Base-by-base conservation (phyloP, 2,329 filamentous ascomycete genomes). In the Cladosporium sp. region DNA sequence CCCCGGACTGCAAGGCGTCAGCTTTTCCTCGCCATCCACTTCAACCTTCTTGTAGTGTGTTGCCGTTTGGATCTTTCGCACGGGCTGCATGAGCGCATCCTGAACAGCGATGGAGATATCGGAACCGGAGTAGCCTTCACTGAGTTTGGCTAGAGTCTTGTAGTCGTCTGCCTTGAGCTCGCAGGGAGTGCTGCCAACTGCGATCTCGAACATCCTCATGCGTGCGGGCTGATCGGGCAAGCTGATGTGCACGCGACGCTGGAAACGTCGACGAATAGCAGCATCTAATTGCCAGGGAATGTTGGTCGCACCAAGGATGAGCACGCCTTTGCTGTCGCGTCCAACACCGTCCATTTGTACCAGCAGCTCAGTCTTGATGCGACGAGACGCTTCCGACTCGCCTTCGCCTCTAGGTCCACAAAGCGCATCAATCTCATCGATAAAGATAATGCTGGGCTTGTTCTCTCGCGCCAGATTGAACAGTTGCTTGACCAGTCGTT, bases 281-380 rank as follows among this genome's bases (percentile, higher is more conserved):
- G 89, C 88, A 68, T 99, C 93, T 43, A 99, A 80, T 76, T 99
- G 92, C 93, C 93, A 99, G 15, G 93, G 93, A 56, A 99, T 97
- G 68, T 99, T 99, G 51, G 93, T 99, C 48, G 93, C 93, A 54
- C 93, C 93, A 3, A 99, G 81, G 36, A 99, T 95, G 19, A 99
- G 77, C 7, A 99, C 92, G 17, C 92, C 93, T 63, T 87, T 90
- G 56, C 87, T 92, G 70, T 99, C 93, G 56, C 95, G 92, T 56
- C 93, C 95, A 8, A 99, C 93, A 72, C 93, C 95, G 63, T 99
- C 93, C 93, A 99, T 99, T 71, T 99, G 93, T 15, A 99, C 92
- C 12, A 99, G 83, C 64, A 99, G 84, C 71, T 99, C 93, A 1
- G 93, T 99, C 75, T 99, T 99, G 78, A 99, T 99, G 68, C 93